Percentiles rank a stretch among this genome's conserved stretches.
phyloP scores from a whole-genome alignment of 169 alveolate genomes.

The Plasmodium sp. region DNA sequence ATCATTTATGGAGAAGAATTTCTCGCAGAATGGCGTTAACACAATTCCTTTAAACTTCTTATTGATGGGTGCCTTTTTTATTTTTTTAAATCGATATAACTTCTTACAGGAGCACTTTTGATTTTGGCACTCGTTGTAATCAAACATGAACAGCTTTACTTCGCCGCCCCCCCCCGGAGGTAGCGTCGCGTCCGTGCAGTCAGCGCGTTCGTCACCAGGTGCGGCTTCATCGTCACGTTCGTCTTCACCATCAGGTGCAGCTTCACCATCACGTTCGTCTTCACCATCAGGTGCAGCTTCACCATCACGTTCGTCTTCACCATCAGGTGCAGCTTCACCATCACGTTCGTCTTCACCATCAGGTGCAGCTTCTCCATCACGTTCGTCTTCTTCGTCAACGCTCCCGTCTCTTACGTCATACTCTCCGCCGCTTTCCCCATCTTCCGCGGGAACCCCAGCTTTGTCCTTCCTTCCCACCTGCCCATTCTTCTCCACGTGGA shows the following conservation, averaged over 20 bases:
- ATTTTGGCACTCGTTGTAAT: slow-evolving; percentile 73
- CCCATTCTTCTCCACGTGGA: neutral
- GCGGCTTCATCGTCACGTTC: neutral
- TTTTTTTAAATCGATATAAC: slow-evolving; percentile 69
- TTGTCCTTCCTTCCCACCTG: neutral
- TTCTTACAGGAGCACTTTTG: slow-evolving; percentile 74
- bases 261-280: neutral
- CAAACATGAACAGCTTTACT: slow-evolving; percentile 70
- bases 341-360: neutral
- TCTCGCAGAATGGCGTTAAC: slow-evolving; percentile 73
- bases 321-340: neutral
- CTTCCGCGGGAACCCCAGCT: neutral
- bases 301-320: neutral
- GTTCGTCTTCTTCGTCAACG: neutral
- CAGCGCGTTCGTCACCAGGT: neutral
- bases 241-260: neutral
- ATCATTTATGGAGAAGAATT: slow-evolving; percentile 66
- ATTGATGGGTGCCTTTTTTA: slow-evolving; percentile 55
- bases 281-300: neutral
- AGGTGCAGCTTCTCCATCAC: neutral
- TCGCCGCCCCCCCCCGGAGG: neutral
- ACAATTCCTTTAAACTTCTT: slow-evolving; percentile 75
- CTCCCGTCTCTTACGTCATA: neutral
- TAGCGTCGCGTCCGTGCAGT: neutral
- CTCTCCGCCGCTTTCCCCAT: neutral